phyloP scores from a whole-genome alignment of 768 basidiomycete species.

The Clathrus columnatus region DNA sequence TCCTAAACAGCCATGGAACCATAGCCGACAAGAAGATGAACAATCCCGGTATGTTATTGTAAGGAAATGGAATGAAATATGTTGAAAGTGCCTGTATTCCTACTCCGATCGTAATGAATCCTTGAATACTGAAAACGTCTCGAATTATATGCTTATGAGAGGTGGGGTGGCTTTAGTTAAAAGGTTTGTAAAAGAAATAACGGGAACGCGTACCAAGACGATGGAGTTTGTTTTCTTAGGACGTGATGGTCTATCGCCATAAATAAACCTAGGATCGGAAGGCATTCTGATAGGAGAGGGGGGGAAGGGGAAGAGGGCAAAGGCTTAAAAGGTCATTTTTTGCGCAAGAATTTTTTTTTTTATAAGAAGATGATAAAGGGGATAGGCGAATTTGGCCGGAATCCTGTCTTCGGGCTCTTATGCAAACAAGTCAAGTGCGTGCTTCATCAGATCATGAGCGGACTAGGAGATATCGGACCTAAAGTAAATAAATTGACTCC shows the following conservation, averaged over 20 bases:
- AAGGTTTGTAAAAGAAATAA: neutral
- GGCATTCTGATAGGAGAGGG: neutral
- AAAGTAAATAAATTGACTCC: too few species aligned
- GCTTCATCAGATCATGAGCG: neutral
- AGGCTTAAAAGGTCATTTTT: too few species aligned
- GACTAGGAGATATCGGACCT: neutral
- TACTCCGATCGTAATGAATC: slow-evolving; percentile 8
- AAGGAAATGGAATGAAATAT: slow-evolving; percentile 1
- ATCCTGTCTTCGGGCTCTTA: too few species aligned
- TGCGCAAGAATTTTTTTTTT: too few species aligned
- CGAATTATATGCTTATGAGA: slow-evolving; percentile 4
- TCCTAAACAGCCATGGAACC: neutral
- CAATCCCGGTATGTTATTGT: neutral
- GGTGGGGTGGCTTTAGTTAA: neutral
- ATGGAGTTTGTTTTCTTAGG: neutral
- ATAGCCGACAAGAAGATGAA: neutral
- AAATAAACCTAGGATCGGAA: neutral
- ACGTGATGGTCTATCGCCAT: neutral
- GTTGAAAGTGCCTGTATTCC: slow-evolving; percentile 2
- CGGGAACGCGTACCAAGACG: neutral
- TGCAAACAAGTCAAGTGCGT: neutral
- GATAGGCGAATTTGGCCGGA: neutral
- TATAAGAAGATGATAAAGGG: neutral
- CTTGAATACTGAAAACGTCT: slow-evolving; percentile 8
- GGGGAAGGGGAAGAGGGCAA: neutral